Evolutionary conservation across 345 rosid species (phyloP).

Genomic region (Eutrema japonicum): DNA sequence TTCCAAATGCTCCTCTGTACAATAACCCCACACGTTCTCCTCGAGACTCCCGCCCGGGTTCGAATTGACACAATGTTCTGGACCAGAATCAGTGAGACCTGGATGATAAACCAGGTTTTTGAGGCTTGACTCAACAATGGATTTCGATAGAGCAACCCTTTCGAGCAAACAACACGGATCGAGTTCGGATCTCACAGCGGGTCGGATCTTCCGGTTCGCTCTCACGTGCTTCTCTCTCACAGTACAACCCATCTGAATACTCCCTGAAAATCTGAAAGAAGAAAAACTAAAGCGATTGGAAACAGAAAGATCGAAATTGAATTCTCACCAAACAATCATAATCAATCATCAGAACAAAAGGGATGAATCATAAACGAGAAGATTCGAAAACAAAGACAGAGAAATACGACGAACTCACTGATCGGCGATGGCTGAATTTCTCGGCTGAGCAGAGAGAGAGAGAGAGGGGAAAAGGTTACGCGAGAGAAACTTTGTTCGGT

Average conservation of each 20-base stretch:
- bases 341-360: background rate
- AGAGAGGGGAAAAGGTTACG: conserved; percentile 19
- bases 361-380: background rate
- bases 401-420: conserved; percentile 34
- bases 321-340: conserved; percentile 1
- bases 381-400: background rate
- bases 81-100: conserved; percentile 52
- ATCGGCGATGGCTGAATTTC: conserved; percentile 29
- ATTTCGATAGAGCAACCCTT: conserved; percentile 49
- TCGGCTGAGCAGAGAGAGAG: conserved; percentile 29
- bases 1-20: conserved; percentile 85
- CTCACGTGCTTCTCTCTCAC: conserved; percentile 64
- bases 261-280: background rate
- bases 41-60: conserved; percentile 46
- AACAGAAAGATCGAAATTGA: background rate
- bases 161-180: conserved; percentile 57
- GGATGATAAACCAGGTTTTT: conserved; percentile 57
- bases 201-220: conserved; percentile 54
- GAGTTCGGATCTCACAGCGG: conserved; percentile 49
- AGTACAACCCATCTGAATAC: conserved; percentile 59
- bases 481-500: conserved; percentile 21
- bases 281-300: background rate
- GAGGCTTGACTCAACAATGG: conserved; percentile 62
- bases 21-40: conserved; percentile 71
- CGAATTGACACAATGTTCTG: conserved; percentile 28